Conservation (phyloP, 495 filamentous ascomycete species). For the Lindgomyces ingoldianus region DNA sequence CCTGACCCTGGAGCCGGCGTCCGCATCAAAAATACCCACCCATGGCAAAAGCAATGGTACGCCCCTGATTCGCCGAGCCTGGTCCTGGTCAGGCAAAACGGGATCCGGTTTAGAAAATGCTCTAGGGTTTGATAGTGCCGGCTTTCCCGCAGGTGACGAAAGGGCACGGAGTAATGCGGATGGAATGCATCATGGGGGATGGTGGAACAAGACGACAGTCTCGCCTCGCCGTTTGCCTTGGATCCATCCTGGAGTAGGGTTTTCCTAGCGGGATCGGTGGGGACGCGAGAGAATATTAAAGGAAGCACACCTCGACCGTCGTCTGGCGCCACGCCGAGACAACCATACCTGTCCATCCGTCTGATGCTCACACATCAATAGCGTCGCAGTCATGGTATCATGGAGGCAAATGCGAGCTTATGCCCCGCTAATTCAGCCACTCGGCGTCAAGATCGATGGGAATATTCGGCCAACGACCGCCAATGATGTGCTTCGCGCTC, state of each 20-base stretch:
- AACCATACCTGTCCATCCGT: too few relatives aligned
- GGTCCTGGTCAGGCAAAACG: background rate
- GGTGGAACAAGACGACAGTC: constrained; percentile 16
- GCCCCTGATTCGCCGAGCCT: constrained; percentile 17
- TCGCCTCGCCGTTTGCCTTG: constrained; percentile 21
- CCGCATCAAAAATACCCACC: background rate
- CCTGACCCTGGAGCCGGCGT: background rate
- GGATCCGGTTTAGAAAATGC: constrained; percentile 7
- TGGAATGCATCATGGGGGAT: constrained; percentile 6
- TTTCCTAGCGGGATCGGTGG: constrained; percentile 30
- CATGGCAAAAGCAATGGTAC: background rate
- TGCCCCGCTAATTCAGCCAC: constrained; percentile 21
- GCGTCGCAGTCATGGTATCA: background rate
- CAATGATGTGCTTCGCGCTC: too few relatives aligned
- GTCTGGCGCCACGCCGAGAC: too few relatives aligned
- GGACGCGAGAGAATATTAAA: background rate
- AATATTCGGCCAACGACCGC: too few relatives aligned
- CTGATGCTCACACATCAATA: background rate
- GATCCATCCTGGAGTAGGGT: constrained; percentile 7
- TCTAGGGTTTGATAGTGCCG: constrained; percentile 13
- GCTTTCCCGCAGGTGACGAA: constrained; percentile 31
- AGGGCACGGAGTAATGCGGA: constrained; percentile 14
- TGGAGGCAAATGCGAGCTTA: constrained; percentile 18
- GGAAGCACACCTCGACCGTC: background rate
- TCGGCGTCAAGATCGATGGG: too few relatives aligned